Percentiles rank a stretch among this genome's conserved stretches.
Evolutionary conservation across 2,329 filamentous ascomycete species (phyloP).

Genomic region (Emergomyces pasteurianus): DNA sequence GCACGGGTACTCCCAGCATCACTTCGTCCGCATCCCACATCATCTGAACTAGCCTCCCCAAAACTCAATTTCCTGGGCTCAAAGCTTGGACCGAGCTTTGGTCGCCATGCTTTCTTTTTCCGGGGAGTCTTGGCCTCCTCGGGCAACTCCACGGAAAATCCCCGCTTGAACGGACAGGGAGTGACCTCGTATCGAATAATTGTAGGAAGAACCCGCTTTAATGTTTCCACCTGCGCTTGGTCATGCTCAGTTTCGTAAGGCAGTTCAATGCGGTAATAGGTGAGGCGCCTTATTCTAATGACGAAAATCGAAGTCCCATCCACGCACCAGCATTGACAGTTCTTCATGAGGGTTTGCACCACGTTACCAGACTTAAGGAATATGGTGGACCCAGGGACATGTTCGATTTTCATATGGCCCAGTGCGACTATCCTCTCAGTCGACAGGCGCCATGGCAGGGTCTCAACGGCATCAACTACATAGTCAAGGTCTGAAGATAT

Average conservation of each 20-base stretch:
- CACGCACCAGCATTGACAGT: constrained; percentile 89
- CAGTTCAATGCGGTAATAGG: constrained; percentile 85
- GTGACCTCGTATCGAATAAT: constrained; percentile 81
- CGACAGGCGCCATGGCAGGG: constrained; percentile 60
- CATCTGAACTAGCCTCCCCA: constrained; percentile 1
- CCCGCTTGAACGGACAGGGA: constrained; percentile 68
- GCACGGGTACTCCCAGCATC: constrained; percentile 2
- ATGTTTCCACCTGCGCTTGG: constrained; percentile 48
- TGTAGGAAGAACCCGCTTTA: constrained; percentile 58
- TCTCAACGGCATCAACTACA: constrained; percentile 44
- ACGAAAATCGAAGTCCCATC: constrained; percentile 76
- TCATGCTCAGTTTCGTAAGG: constrained; percentile 55
- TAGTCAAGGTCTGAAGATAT: constrained; percentile 34
- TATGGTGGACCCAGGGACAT: constrained; percentile 71
- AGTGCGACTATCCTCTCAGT: constrained; percentile 72
- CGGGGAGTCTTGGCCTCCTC: constrained; percentile 53
- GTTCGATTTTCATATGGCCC: constrained; percentile 73
- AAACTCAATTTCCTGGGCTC: constrained; percentile 5
- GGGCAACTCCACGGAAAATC: constrained; percentile 63
- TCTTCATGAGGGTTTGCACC: constrained; percentile 74
- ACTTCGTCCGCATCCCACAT: constrained; percentile 23
- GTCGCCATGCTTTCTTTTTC: constrained; percentile 58
- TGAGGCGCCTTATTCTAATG: constrained; percentile 68
- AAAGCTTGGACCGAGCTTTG: constrained; percentile 29
- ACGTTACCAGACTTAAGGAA: constrained; percentile 79